phyloP scores from a whole-genome alignment of 2,329 filamentous ascomycete genomes.

The Aspergillus udagawae region DNA sequence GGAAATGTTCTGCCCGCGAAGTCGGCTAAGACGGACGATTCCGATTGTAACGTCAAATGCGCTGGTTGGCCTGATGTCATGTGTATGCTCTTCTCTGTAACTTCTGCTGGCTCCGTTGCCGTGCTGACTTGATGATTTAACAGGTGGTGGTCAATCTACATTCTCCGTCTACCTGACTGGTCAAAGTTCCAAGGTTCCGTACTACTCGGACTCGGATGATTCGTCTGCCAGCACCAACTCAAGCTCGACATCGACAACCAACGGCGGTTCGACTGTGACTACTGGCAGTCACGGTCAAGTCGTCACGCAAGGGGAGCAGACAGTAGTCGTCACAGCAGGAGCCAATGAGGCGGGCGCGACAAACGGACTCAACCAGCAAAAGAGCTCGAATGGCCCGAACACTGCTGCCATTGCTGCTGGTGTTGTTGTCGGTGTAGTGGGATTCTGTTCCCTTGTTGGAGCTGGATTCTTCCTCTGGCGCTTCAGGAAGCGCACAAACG shows the following conservation, averaged over 20 bases:
- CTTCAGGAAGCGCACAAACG: constrained; percentile 68
- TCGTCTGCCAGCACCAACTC: constrained; percentile 24
- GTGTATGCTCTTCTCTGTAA: constrained; percentile 51
- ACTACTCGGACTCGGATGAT: constrained; percentile 15
- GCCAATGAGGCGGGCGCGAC: constrained; percentile 20
- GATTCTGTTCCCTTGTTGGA: constrained; percentile 60
- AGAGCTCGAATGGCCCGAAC: constrained; percentile 51
- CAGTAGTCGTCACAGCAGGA: constrained; percentile 32
- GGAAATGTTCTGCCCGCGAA: constrained; percentile 64
- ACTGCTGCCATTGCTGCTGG: constrained; percentile 83
- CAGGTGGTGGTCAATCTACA: constrained; percentile 55
- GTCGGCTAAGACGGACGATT: constrained; percentile 51
- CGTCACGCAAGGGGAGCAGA: constrained; percentile 26
- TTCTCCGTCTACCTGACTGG: constrained; percentile 53
- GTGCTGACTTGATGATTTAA: constrained; percentile 9
- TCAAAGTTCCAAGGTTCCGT: constrained; percentile 15
- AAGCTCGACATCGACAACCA: constrained; percentile 18
- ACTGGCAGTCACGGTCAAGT: constrained; percentile 9
- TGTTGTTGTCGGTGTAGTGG: constrained; percentile 78
- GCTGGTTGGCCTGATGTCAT: constrained; percentile 57
- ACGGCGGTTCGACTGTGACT: constrained; percentile 12
- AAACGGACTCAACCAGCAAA: constrained; percentile 4
- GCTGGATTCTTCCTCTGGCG: constrained; percentile 72
- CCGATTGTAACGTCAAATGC: constrained; percentile 63
- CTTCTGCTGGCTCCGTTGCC: background rate